Evolutionary conservation across 768 basidiomycete genomes (phyloP).

Genomic region (Lactifluus pinguis): DNA sequence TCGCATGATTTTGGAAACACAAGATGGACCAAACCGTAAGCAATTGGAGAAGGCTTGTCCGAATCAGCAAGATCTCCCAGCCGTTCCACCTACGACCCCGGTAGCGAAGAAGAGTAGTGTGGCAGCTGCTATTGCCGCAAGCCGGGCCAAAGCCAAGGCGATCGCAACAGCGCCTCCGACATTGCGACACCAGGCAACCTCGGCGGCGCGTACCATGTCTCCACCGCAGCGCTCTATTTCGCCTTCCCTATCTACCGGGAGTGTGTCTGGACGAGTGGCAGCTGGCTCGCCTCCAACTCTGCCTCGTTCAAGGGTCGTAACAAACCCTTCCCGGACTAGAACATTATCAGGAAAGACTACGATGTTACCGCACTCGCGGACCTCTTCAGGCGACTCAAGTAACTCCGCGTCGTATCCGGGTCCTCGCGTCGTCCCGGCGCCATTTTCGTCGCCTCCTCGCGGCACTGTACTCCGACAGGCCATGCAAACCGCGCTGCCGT

Average conservation of each 20-base stretch:
- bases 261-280: conserved; percentile 20
- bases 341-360: conserved; percentile 4
- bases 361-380: conserved; percentile 15
- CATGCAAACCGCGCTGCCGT: conserved; percentile 28
- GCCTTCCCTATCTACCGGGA: conserved; percentile 29
- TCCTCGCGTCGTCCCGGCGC: conserved; percentile 16
- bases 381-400: conserved; percentile 17
- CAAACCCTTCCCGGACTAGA: conserved; percentile 18
- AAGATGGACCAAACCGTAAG: conserved; percentile 66
- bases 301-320: conserved; percentile 19
- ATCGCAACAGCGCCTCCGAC: conserved; percentile 77
- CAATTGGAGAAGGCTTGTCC: conserved; percentile 85
- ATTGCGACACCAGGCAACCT: conserved; percentile 75
- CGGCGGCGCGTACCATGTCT: conserved; percentile 48
- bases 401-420: conserved; percentile 9
- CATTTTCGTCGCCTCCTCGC: conserved; percentile 22
- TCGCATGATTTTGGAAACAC: conserved; percentile 45
- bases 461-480: conserved; percentile 25
- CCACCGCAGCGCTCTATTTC: conserved; percentile 31
- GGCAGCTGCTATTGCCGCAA: conserved; percentile 78
- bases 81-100: conserved; percentile 33
- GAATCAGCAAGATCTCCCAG: conserved; percentile 35
- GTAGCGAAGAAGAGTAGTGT: conserved; percentile 72
- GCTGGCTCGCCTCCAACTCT: conserved; percentile 18
- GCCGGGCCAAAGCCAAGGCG: conserved; percentile 77